Conservation (phyloP, 2,329 filamentous ascomycete genomes). For the Fusarium caatingaense region DNA sequence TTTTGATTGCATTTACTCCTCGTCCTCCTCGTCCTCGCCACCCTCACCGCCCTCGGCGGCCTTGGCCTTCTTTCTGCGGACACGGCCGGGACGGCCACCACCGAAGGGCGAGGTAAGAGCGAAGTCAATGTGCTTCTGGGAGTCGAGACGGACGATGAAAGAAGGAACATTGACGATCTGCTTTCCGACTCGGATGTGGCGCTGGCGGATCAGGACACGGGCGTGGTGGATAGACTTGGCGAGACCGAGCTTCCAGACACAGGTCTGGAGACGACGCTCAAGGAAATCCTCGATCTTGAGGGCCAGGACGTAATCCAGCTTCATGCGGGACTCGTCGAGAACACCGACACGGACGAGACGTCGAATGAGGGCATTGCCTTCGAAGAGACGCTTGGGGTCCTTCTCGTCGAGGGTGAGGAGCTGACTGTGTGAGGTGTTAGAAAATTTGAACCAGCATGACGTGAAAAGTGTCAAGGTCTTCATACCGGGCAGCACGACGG, state of each 20-base stretch:
- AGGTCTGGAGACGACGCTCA: conserved; percentile 99
- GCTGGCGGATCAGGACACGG: conserved; percentile 99
- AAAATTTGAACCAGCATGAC: conserved; percentile 1
- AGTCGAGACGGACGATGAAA: conserved; percentile 99
- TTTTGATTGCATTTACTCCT: conserved; percentile 66
- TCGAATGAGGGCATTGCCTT: conserved; percentile 99
- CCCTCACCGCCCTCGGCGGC: conserved; percentile 87
- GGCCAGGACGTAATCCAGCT: conserved; percentile 99
- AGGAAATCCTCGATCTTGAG: conserved; percentile 99
- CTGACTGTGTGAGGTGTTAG: conserved; percentile 74
- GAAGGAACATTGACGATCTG: conserved; percentile 99
- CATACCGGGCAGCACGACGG: conserved; percentile 99
- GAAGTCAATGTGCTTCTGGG: conserved; percentile 99
- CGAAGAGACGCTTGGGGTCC: conserved; percentile 99
- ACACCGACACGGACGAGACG: conserved; percentile 99
- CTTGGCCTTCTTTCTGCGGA: conserved; percentile 99
- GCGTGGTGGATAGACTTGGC: conserved; percentile 99
- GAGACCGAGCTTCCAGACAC: conserved; percentile 99
- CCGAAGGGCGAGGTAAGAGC: conserved; percentile 96
- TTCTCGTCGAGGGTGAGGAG: conserved; percentile 99
- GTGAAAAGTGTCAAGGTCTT: conserved; percentile 3
- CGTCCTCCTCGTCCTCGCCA: conserved; percentile 87
- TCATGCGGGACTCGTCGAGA: conserved; percentile 99
- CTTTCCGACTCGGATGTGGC: conserved; percentile 99
- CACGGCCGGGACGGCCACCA: conserved; percentile 95